These are phyloP conservation scores for Trichoderma sp. DNA, from an alignment of 2,329 filamentous ascomycete genomes.

Conservation along the genomic window DNA sequence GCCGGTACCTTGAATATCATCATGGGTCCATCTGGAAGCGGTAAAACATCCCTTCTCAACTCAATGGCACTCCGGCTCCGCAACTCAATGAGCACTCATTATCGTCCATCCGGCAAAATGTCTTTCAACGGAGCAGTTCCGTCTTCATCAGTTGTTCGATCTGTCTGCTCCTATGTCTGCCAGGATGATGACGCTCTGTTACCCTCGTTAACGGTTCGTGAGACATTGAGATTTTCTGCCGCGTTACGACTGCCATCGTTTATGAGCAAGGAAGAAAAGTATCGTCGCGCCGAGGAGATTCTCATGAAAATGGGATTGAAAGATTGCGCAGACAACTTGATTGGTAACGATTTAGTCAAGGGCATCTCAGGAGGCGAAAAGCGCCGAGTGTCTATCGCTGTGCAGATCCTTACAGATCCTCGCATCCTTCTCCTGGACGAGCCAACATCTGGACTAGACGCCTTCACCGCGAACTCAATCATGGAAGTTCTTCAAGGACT, in stretches of 20 bases:
- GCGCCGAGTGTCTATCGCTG: slow-evolving; percentile 71
- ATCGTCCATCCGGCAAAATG: slow-evolving; percentile 60
- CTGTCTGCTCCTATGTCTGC: slow-evolving; percentile 72
- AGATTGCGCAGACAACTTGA: slow-evolving; percentile 71
- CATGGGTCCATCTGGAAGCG: slow-evolving; percentile 76
- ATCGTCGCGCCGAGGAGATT: slow-evolving; percentile 65
- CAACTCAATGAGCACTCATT: slow-evolving; percentile 59
- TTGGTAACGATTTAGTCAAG: slow-evolving; percentile 70
- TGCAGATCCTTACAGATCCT: slow-evolving; percentile 74
- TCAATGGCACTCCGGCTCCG: slow-evolving; percentile 67
- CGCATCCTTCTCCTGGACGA: slow-evolving; percentile 72
- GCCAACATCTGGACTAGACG: slow-evolving; percentile 72
- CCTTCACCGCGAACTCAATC: slow-evolving; percentile 74
- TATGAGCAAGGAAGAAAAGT: slow-evolving; percentile 67
- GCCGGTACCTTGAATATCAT: slow-evolving; percentile 71
- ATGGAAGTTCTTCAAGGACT: slow-evolving; percentile 70
- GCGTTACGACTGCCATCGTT: slow-evolving; percentile 67
- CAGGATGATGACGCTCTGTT: slow-evolving; percentile 75
- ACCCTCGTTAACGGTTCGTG: slow-evolving; percentile 70
- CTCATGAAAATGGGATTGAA: slow-evolving; percentile 73
- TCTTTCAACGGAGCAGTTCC: slow-evolving; percentile 68
- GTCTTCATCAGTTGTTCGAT: slow-evolving; percentile 65
- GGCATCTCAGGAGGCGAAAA: slow-evolving; percentile 80
- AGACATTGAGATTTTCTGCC: slow-evolving; percentile 69
- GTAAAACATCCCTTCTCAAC: slow-evolving; percentile 73